Evolutionary conservation across 139 green algal species (phyloP).

Genomic region (Desmodesmus armatus): DNA sequence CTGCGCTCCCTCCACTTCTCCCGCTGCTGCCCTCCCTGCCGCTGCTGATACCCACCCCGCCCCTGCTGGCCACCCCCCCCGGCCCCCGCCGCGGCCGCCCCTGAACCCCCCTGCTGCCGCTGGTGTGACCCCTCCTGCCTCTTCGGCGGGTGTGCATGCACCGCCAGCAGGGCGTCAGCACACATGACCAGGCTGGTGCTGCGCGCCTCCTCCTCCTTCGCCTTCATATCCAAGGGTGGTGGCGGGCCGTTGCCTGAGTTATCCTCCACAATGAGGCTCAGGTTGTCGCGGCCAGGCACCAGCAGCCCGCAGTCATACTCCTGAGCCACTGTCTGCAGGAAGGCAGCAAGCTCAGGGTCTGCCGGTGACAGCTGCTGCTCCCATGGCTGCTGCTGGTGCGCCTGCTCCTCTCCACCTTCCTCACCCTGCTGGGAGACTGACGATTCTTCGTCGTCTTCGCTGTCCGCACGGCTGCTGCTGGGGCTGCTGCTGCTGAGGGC

Average conservation of each 20-base stretch:
- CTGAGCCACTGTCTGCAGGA: background rate
- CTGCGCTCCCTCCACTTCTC: background rate
- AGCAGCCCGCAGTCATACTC: background rate
- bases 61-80: background rate
- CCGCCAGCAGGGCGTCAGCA: background rate
- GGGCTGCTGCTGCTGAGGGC: background rate
- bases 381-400: background rate
- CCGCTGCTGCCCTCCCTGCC: constrained; percentile 6
- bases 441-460: too few relatives aligned
- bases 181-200: background rate
- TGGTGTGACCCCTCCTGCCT: background rate
- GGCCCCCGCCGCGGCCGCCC: background rate
- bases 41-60: background rate
- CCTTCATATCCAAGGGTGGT: background rate
- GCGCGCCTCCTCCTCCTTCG: background rate
- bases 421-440: too few relatives aligned
- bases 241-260: background rate
- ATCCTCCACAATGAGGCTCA: constrained; percentile 31
- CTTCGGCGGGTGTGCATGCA: background rate
- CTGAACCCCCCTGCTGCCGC: background rate
- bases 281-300: background rate
- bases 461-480: background rate
- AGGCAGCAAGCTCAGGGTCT: background rate
- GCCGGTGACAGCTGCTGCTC: background rate
- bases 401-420: background rate